A percentile compares a stretch with the other conserved stretches of the same genome.
phyloP scores from a whole-genome alignment of 768 basidiomycete species.

The Leccinum disarticulatum region DNA sequence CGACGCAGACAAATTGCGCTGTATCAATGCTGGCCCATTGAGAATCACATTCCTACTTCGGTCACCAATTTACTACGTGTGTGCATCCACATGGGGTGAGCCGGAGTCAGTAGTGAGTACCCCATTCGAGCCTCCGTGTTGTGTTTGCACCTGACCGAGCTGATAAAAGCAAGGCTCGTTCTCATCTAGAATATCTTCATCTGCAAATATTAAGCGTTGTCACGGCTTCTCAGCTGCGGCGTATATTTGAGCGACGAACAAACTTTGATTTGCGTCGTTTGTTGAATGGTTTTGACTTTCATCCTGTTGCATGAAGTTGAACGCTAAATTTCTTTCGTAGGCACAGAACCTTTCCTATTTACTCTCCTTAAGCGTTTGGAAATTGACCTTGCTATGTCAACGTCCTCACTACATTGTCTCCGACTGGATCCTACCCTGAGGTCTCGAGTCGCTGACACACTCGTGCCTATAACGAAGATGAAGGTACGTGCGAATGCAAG shows the following conservation, averaged over 20 bases:
- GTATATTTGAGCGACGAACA: constrained; percentile 84
- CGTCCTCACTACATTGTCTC: constrained; percentile 78
- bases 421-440: constrained; percentile 69
- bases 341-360: constrained; percentile 78
- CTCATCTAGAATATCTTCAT: constrained; percentile 94
- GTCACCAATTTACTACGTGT: constrained; percentile 88
- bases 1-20: constrained; percentile 82
- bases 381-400: constrained; percentile 77
- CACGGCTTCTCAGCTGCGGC: constrained; percentile 77
- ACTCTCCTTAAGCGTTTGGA: constrained; percentile 72
- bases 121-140: neutral
- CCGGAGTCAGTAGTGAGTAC: constrained; percentile 89
- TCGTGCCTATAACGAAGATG: constrained; percentile 80
- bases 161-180: constrained; percentile 78
- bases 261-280: constrained; percentile 89
- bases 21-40: constrained; percentile 78
- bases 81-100: constrained; percentile 90
- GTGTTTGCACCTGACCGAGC: constrained; percentile 28
- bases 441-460: constrained; percentile 70
- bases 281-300: constrained; percentile 50
- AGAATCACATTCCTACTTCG: constrained; percentile 86
- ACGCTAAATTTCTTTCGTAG: constrained; percentile 38
- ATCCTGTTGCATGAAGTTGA: neutral
- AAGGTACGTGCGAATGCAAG: constrained; percentile 49
- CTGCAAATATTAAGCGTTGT: constrained; percentile 91